These are phyloP conservation scores for Erodium trifolium DNA, from an alignment of 441 rosid genomes.

Conservation along the genomic window DNA sequence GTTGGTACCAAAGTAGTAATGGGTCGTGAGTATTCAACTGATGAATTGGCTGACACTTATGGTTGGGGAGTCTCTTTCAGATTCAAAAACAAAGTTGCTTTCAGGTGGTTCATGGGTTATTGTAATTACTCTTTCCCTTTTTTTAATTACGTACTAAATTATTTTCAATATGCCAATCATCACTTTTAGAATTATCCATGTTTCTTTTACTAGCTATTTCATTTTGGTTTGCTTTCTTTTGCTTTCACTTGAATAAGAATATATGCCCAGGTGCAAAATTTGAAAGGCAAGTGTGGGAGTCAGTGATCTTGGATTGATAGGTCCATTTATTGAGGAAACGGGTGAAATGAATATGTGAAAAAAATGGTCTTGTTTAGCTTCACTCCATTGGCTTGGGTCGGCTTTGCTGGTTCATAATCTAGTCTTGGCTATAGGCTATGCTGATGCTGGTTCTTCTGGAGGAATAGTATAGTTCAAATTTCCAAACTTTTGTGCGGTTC, in stretches of 20 bases:
- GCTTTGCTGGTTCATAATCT: conserved; percentile 3
- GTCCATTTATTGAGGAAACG: background rate
- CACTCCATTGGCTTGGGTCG: background rate
- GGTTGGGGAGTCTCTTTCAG: conserved; percentile 58
- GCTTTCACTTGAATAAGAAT: conserved; percentile 1
- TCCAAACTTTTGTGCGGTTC: background rate
- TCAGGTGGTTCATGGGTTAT: conserved; percentile 43
- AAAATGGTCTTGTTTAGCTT: conserved; percentile 3
- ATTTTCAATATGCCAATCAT: background rate
- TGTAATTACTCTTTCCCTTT: conserved; percentile 17
- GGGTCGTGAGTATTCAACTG: background rate
- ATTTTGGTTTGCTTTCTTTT: background rate
- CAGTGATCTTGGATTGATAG: background rate
- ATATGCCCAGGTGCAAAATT: conserved; percentile 1
- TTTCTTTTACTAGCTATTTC: conserved; percentile 15
- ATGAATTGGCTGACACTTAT: conserved; percentile 10
- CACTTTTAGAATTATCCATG: conserved; percentile 12
- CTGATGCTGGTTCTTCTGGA: conserved; percentile 2
- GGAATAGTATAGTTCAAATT: background rate
- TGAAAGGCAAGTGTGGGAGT: conserved; percentile 3
- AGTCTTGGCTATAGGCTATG: background rate
- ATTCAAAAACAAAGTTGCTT: conserved; percentile 48
- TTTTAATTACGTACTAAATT: conserved; percentile 12
- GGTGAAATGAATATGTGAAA: background rate
- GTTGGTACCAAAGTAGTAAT: background rate